Conservation (phyloP, 208 protist species). For the Leishmania arabica region DNA sequence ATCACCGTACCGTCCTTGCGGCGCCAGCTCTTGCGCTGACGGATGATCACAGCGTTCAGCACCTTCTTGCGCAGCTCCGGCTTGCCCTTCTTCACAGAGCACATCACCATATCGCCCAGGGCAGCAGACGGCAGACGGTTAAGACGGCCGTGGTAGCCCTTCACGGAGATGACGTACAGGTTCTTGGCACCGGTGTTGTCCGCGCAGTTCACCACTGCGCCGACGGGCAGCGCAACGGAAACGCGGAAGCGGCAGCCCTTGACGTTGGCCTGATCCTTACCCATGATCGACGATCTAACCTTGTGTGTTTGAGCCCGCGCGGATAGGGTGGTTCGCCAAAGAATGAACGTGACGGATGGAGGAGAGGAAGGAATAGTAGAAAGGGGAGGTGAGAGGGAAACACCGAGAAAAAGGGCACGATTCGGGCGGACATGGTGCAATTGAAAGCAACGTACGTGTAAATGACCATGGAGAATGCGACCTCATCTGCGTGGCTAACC, state of each 20-base stretch:
- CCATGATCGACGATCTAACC: slow-evolving; percentile 68
- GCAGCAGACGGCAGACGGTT: slow-evolving; percentile 98
- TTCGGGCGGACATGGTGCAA: not conserved
- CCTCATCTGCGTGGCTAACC: not conserved
- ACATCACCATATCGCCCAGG: slow-evolving; percentile 99
- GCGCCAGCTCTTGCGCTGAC: slow-evolving; percentile 99
- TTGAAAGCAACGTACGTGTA: not conserved
- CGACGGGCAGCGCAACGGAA: slow-evolving; percentile 98
- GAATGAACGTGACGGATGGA: slow-evolving; percentile 11
- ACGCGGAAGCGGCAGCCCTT: slow-evolving; percentile 99
- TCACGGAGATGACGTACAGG: slow-evolving; percentile 99
- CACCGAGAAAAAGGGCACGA: not conserved
- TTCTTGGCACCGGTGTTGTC: slow-evolving; percentile 99
- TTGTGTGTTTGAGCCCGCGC: slow-evolving; percentile 1
- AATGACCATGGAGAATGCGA: not conserved
- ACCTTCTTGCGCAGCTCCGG: slow-evolving; percentile 99
- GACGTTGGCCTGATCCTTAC: slow-evolving; percentile 90
- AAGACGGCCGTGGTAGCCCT: slow-evolving; percentile 97
- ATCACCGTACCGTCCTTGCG: slow-evolving; percentile 98
- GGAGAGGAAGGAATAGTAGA: slow-evolving; percentile 20
- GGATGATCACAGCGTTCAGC: slow-evolving; percentile 97
- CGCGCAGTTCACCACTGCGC: slow-evolving; percentile 99
- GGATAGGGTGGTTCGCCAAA: not conserved
- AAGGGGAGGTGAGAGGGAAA: not conserved
- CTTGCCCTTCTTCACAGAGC: slow-evolving; percentile 99